These are phyloP conservation scores for Calonectria naviculata DNA, from an alignment of 2,329 filamentous ascomycete species.

Conservation along the genomic window DNA sequence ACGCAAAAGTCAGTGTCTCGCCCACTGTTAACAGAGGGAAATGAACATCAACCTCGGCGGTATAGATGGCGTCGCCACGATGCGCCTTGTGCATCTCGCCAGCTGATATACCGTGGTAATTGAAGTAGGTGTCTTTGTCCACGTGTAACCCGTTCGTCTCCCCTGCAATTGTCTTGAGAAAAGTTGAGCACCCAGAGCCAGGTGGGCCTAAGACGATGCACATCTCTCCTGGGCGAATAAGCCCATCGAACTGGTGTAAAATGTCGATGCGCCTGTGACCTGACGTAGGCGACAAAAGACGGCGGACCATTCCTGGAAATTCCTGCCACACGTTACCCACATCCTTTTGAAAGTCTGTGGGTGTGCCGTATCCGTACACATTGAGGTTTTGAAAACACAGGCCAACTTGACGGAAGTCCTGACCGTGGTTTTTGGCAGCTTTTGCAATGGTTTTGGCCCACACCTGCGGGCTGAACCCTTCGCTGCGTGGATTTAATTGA, in stretches of 20 bases:
- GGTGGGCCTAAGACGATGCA: conserved; percentile 8
- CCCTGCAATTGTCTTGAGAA: conserved; percentile 12
- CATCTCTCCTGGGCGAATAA: conserved; percentile 14
- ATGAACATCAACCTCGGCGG: conserved; percentile 14
- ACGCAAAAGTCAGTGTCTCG: conserved; percentile 15
- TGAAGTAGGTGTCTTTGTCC: neutral
- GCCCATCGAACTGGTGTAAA: neutral
- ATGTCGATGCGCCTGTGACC: conserved; percentile 6
- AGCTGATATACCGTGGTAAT: conserved; percentile 12
- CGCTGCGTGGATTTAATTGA: neutral
- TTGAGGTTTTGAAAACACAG: conserved; percentile 14
- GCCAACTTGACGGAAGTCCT: conserved; percentile 8
- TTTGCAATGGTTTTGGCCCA: conserved; percentile 4
- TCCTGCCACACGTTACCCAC: conserved; percentile 12
- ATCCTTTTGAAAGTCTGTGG: conserved; percentile 14
- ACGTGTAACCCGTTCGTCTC: conserved; percentile 8
- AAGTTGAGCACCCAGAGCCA: conserved; percentile 6
- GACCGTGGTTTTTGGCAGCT: neutral
- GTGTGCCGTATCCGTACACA: conserved; percentile 11
- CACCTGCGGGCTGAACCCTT: neutral
- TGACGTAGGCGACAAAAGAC: neutral
- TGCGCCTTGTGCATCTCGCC: conserved; percentile 12
- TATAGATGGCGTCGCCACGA: conserved; percentile 7
- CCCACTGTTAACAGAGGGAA: conserved; percentile 6
- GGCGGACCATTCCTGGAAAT: neutral